Evolutionary conservation across 2,329 filamentous ascomycete species (phyloP).

Genomic region (Fusarium cyanostomum): DNA sequence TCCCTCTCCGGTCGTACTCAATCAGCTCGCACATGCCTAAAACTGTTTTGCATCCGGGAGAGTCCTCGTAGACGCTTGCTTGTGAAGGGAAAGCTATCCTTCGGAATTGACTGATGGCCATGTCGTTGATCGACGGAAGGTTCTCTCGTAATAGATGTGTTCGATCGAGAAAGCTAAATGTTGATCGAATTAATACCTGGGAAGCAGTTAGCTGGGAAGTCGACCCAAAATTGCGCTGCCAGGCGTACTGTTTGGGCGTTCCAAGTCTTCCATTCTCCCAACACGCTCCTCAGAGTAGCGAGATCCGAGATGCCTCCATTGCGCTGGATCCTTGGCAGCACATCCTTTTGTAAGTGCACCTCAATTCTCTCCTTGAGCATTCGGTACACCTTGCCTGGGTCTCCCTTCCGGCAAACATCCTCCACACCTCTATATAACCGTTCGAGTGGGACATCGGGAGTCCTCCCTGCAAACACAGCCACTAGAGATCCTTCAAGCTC

Average conservation of each 20-base stretch:
- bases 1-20: constrained; percentile 71
- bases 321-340: constrained; percentile 65
- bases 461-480: constrained; percentile 74
- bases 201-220: constrained; percentile 14
- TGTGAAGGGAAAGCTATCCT: constrained; percentile 59
- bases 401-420: constrained; percentile 84
- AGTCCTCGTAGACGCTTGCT: constrained; percentile 12
- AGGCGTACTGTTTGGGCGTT: constrained; percentile 74
- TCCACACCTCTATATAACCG: constrained; percentile 91
- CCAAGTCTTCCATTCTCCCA: constrained; percentile 78
- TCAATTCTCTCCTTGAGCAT: constrained; percentile 74
- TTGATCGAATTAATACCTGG: constrained; percentile 80
- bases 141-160: constrained; percentile 83
- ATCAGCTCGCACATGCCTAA: constrained; percentile 78
- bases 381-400: constrained; percentile 73
- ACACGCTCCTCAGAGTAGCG: constrained; percentile 67
- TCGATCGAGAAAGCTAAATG: constrained; percentile 94
- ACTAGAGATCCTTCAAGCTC: constrained; percentile 79
- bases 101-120: constrained; percentile 81
- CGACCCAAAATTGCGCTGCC: not conserved
- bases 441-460: constrained; percentile 79
- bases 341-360: constrained; percentile 69
- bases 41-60: constrained; percentile 49
- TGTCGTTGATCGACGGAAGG: constrained; percentile 78
- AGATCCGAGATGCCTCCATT: constrained; percentile 64